Base-by-base conservation (phyloP, 805 yeast species). In the Candida michaelii region DNA sequence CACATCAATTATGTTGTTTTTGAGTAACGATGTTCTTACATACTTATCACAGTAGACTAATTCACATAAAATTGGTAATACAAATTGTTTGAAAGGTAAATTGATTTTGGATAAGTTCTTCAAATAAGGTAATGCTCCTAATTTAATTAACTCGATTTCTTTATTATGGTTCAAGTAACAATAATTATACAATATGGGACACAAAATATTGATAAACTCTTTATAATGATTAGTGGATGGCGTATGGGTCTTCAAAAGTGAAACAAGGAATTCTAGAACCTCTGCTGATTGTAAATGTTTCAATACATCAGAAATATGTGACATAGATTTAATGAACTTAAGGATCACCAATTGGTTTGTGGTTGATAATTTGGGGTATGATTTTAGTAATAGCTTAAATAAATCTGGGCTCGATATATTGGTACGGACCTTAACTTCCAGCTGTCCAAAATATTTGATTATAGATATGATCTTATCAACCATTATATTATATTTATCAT, bases 11-110 rank as follows among this genome's bases (percentile, higher is more conserved):
- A 74, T 68, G 17, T 66, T 66, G 40, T 67, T 50, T 32, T 59
- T 60, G 53, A 65, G 51, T 30, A 79, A 57, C 7, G 55, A 56
- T 6, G 50, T 50, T 42, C 76, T 57, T 13, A 76, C 73, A 15
- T 53, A 53, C 1, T 59, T 55, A 18, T 65, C 70, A 40, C 79
- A 69, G 46, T 75, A 68, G 1, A 72, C 80, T 52, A 79, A 60
- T 39, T 77, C 82, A 48, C 80, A 76, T 15, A 79, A 46, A 7
- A 79, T 60, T 1, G 82, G 83, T 29, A 76, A 57, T 1, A 76
- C 71, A 47, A 79, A 76, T 48, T 79, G 82, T 27, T 76, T 65
- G 40, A 76, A 65, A 8, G 74, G 73, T 4, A 73, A 51, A 45
- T 73, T 71, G 13, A 64, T 62, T 19, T 52, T 49, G 5, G 72